These are phyloP conservation scores for Piromyces finnis DNA, from an alignment of 192 early-diverging fungal species.

Conservation along the genomic window DNA sequence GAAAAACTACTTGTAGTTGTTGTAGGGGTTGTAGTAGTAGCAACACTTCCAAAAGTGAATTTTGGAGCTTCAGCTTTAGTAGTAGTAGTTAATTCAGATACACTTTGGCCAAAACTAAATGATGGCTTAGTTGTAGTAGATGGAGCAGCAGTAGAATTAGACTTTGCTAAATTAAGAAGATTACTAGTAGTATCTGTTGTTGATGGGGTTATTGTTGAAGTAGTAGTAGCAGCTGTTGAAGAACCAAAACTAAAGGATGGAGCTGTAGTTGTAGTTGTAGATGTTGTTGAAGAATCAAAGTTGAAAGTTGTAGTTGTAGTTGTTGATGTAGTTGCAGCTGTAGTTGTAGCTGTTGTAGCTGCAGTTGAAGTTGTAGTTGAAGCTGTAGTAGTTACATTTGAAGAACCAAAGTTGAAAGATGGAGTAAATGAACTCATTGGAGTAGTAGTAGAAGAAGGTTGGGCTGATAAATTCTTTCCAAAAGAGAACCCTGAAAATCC, in stretches of 20 bases:
- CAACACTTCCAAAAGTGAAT: not conserved
- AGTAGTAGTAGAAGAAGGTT: not conserved
- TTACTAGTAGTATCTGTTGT: not conserved
- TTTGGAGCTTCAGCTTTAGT: not conserved
- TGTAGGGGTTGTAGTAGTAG: not conserved
- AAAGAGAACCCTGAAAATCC: not conserved
- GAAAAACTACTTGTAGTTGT: not conserved
- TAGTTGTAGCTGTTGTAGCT: not conserved
- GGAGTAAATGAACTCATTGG: not conserved
- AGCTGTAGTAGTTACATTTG: not conserved
- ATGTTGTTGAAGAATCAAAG: not conserved
- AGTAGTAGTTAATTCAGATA: not conserved
- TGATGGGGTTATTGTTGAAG: not conserved
- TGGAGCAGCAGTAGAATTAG: not conserved
- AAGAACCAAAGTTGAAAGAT: not conserved
- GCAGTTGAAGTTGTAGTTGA: not conserved
- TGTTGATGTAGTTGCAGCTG: not conserved
- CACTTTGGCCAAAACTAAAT: not conserved
- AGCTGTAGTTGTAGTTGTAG: not conserved
- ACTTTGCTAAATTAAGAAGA: not conserved
- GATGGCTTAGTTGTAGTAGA: not conserved
- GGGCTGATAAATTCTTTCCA: not conserved
- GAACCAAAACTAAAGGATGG: not conserved
- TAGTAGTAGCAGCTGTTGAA: not conserved
- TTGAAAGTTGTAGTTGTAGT: not conserved